Conservation (phyloP, 2,329 filamentous ascomycete genomes). For the Kalaharituber pfeilii region DNA sequence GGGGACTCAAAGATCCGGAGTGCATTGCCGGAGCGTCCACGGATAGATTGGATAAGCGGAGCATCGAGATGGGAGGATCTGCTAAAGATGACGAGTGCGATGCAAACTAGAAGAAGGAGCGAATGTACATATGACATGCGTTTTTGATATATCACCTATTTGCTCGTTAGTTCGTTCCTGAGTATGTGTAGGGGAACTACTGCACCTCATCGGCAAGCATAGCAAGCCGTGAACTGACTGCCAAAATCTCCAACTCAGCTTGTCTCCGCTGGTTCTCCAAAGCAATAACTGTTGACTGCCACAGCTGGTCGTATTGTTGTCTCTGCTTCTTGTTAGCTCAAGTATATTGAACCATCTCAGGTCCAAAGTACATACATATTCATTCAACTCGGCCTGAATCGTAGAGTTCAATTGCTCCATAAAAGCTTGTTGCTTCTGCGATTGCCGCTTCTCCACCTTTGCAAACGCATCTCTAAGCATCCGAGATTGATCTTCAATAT, state of each 20-base stretch:
- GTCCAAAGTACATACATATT: conserved; percentile 34
- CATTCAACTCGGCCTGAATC: conserved; percentile 62
- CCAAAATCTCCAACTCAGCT: conserved; percentile 65
- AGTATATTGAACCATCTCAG: conserved; percentile 6
- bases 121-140: conserved; percentile 87
- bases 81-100: conserved; percentile 67
- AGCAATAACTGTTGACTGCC: conserved; percentile 87
- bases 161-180: neutral
- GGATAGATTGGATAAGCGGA: conserved; percentile 15
- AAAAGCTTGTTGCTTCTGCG: conserved; percentile 66
- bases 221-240: conserved; percentile 61
- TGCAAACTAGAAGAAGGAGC: conserved; percentile 66
- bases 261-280: conserved; percentile 76
- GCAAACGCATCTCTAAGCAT: conserved; percentile 75
- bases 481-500: conserved; percentile 89
- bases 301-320: conserved; percentile 84
- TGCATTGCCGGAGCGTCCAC: conserved; percentile 11
- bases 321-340: conserved; percentile 30
- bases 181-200: conserved; percentile 36
- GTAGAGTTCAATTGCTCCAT: conserved; percentile 73
- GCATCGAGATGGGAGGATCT: conserved; percentile 22
- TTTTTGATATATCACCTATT: conserved; percentile 47
- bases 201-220: conserved; percentile 78
- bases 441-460: conserved; percentile 71
- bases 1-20: conserved; percentile 15